These are phyloP conservation scores for Fagopyrum esculentum DNA, from an alignment of 148 eudicot species.

Conservation along the genomic window DNA sequence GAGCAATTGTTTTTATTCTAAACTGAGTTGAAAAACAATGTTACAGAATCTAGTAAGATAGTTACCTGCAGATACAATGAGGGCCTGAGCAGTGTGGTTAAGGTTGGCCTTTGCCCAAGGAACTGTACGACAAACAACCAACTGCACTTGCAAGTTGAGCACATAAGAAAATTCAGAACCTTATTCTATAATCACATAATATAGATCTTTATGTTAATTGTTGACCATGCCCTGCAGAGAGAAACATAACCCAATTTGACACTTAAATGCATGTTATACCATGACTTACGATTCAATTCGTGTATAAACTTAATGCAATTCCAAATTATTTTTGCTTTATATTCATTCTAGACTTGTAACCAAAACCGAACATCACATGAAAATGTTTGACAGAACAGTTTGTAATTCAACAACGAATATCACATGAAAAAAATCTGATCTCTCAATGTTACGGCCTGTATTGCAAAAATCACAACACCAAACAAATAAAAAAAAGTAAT, in stretches of 20 bases:
- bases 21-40: constrained; percentile 1
- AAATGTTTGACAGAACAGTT: too few species aligned
- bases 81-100: constrained; percentile 85
- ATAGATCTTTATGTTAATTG: not conserved
- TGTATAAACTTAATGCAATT: not conserved
- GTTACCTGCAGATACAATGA: constrained; percentile 83
- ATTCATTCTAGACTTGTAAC: not conserved
- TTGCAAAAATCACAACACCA: not conserved
- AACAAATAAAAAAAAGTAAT: not conserved
- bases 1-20: not conserved
- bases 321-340: not conserved
- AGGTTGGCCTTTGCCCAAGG: constrained; percentile 97
- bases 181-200: not conserved
- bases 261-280: not conserved
- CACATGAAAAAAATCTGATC: too few species aligned
- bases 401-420: not conserved
- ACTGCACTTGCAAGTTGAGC: constrained; percentile 28
- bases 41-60: not conserved
- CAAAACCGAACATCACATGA: not conserved
- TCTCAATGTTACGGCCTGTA: too few species aligned
- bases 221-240: not conserved
- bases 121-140: constrained; percentile 47
- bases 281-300: not conserved
- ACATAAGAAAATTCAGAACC: not conserved
- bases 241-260: not conserved